Conservation (phyloP, 1,139 yeast genomes). For the Kurtzmaniella natalensis region DNA sequence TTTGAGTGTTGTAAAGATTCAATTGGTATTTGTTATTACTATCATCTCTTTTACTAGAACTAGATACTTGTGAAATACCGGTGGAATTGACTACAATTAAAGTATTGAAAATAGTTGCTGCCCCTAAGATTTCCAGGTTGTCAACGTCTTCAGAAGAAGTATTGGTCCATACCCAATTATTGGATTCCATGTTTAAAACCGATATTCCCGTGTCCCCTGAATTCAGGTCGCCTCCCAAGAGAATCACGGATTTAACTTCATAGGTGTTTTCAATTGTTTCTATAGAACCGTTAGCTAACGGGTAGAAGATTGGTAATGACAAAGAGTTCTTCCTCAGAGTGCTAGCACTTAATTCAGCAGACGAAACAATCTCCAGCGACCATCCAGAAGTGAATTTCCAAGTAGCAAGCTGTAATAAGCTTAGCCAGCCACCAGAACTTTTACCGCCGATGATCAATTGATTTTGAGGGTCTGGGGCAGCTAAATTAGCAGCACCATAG, state of each 20-base stretch:
- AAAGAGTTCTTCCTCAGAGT: conserved; percentile 28
- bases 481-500: conserved; percentile 37
- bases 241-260: conserved; percentile 22
- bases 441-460: conserved; percentile 42
- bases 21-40: conserved; percentile 15
- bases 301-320: conserved; percentile 33
- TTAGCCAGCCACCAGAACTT: conserved; percentile 37
- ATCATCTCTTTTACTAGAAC: conserved; percentile 12
- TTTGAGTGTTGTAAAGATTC: conserved; percentile 22
- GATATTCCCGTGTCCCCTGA: conserved; percentile 14
- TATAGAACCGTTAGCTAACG: conserved; percentile 16
- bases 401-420: conserved; percentile 43
- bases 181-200: conserved; percentile 20
- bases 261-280: conserved; percentile 19
- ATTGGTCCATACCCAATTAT: conserved; percentile 32
- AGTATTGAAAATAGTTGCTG: conserved; percentile 42
- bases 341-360: conserved; percentile 13
- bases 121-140: conserved; percentile 27
- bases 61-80: conserved; percentile 8
- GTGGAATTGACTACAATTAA: conserved; percentile 31
- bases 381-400: conserved; percentile 45
- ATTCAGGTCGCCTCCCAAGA: conserved; percentile 34
- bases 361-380: conserved; percentile 28
- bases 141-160: conserved; percentile 13
- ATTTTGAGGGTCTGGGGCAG: conserved; percentile 36